Base-by-base conservation (phyloP, 257 asterid species). In the Solanum chiquidenum region DNA sequence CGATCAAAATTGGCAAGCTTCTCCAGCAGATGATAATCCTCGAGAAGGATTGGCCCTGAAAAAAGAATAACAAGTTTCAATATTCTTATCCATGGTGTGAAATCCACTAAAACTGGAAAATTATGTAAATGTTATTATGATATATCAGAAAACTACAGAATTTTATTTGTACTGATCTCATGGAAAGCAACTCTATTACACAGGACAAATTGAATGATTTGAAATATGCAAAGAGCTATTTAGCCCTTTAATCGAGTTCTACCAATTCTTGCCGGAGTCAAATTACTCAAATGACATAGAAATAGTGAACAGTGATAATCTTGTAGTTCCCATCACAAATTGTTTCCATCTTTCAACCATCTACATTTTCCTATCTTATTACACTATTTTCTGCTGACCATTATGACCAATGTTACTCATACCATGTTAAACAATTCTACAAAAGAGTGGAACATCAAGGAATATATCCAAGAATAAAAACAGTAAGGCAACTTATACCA, bases 11-110 rank as follows among this genome's bases (percentile, higher is more conserved):
- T 95, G 31, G 98, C 98, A 16, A 97, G 91, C 86, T 97, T 97
- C 92, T 97, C 99, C 79, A 97, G 87, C 95, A 97, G 89, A 87
- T 95, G 99, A 88, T 97, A 97, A 89, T 97, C 99, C 87, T 97
- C 99, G 2, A 95, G 98, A 64, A 97, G 98, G 86, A 97, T 91
- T n/a, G 99, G 99, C 16, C 98, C 99, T 94, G 89, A 35, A 38
- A 52, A 83, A 62, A 34, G 38, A 73, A 74, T 58, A 44, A 23
- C 77, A 38, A 31, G 60, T 31, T 40, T 85, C 18, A 87, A 89
- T 87, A 46, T 40, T 74, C 37, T 58, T 86, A 52, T n/a, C 72
- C n/a, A 55, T 27, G n/a, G 85, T 29, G 27, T 8, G 4, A 46
- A 46, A 44, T 80, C 66, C 64, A 79, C 84, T 16, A 80, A 29